A percentile compares a stretch with the other conserved stretches of the same genome.
Conservation (phyloP, 169 alveolate genomes). For the Plasmodium gallinaceum region DNA sequence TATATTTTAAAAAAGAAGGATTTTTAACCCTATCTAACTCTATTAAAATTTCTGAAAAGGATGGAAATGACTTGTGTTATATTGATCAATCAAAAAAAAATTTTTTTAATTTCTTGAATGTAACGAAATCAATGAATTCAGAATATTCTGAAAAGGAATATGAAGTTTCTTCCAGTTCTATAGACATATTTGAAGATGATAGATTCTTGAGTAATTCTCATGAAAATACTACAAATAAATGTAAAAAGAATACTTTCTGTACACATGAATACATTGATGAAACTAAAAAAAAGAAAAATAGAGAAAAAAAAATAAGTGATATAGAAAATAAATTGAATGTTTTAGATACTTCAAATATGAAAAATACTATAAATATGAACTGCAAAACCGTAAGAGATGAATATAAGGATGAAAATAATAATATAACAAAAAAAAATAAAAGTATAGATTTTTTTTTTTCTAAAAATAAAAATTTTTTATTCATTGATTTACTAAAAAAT, state of each 20-base stretch:
- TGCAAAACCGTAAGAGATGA: neutral
- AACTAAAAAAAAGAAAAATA: neutral
- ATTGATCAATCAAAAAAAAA: neutral
- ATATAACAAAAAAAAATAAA: neutral
- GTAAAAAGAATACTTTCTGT: slow-evolving; percentile 20
- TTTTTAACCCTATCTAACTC: slow-evolving; percentile 22
- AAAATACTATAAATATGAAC: neutral
- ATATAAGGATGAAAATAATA: neutral
- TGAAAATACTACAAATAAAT: slow-evolving; percentile 26
- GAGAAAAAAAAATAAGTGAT: neutral
- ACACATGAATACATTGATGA: slow-evolving; percentile 1
- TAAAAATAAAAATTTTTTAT: slow-evolving; percentile 29
- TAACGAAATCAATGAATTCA: slow-evolving; percentile 28
- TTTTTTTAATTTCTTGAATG: neutral
- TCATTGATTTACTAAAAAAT: slow-evolving; percentile 17
- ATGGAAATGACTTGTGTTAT: neutral
- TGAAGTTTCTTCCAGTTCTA: slow-evolving; percentile 55
- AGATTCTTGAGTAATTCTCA: slow-evolving; percentile 34
- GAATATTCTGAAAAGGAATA: slow-evolving; percentile 26
- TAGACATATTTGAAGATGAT: slow-evolving; percentile 48
- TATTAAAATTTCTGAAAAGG: slow-evolving; percentile 11
- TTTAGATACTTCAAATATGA: neutral
- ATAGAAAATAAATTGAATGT: neutral
- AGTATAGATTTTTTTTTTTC: slow-evolving; percentile 14
- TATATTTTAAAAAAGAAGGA: slow-evolving; percentile 65